Base-by-base conservation (phyloP, 805 yeast species). In the Lachancea cidri region DNA sequence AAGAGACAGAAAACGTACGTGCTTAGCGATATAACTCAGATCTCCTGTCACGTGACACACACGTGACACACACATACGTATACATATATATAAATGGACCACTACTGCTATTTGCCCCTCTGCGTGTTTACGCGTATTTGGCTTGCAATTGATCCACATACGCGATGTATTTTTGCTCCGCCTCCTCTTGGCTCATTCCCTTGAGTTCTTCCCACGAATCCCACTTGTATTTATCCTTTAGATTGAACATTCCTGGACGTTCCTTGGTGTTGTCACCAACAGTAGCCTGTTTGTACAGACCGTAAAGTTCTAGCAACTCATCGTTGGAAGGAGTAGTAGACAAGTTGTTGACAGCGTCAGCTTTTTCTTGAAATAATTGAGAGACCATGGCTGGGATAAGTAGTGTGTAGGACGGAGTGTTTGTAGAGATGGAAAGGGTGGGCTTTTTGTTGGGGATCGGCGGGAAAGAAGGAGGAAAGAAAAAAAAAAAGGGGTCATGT, bases 141-240 rank as follows among this genome's bases (percentile, higher is more conserved):
- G 71, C 76, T 45, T 76, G 65, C 68, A 85, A 71, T 59, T 75
- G 76, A 52, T 77, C 79, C 40, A 79, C 91, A 33, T 83, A 68
- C 7, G 63, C 81, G 58, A 84, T 84, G 71, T 84, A 78, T 66
- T 87, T 74, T 54, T 74, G 49, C 73, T 91, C 98, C 46, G 98
- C 98, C 27, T 87, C 97, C 54, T 79, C 95, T 67, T 84, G 85
- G 31, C 87, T 67, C 46, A 76, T 77, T 44, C 98, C 98, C 71
- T 85, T 83, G 59, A 82, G 71, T 55, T 79, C 81, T 57, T 82
- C 82, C 98, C 98, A 93, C 6, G 98, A 77, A 62, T 89, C 91
- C 98, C 98, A 93, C 75, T 93, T 93, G 77, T 86, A 85, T 70
- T 94, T 88, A 54, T 91, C 97, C 72, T 84, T 87, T 71, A 93